These are phyloP conservation scores for Marasmius fiardii DNA, from an alignment of 1,284 basidiomycete species.

Conservation along the genomic window DNA sequence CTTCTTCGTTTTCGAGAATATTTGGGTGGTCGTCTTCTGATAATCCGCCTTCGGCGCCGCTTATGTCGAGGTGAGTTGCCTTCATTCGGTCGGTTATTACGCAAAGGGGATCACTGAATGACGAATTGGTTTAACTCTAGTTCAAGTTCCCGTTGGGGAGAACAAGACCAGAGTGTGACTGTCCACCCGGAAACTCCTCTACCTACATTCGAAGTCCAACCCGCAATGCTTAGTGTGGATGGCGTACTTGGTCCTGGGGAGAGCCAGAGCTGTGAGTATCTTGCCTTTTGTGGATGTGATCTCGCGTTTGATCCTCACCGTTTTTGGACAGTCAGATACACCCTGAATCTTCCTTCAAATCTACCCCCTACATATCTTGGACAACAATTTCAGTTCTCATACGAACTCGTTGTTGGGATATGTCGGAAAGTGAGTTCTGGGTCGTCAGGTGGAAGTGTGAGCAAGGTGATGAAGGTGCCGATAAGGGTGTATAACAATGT, in stretches of 20 bases:
- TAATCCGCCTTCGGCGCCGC: not conserved
- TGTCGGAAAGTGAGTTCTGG: constrained; percentile 56
- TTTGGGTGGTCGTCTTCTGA: not conserved
- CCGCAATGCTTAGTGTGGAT: constrained; percentile 84
- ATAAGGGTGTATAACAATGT: constrained; percentile 87
- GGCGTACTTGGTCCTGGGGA: constrained; percentile 75
- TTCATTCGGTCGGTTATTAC: not conserved
- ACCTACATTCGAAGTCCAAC: constrained; percentile 80
- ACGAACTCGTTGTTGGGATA: constrained; percentile 84
- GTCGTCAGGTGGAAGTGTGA: constrained; percentile 53
- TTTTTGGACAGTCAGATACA: constrained; percentile 68
- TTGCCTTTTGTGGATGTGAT: not conserved
- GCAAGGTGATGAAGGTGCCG: constrained; percentile 84
- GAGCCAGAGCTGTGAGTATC: constrained; percentile 71
- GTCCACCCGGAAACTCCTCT: constrained; percentile 66
- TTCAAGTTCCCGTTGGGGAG: not conserved
- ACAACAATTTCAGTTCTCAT: constrained; percentile 80
- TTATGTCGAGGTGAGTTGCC: not conserved
- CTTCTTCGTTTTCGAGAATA: constrained; percentile 6
- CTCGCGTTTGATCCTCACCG: not conserved
- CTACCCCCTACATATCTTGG: constrained; percentile 92
- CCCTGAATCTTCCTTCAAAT: constrained; percentile 68
- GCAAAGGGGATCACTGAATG: too few relatives aligned
- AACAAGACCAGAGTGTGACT: constrained; percentile 39
- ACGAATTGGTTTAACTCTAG: too few relatives aligned